Percentiles rank a stretch among this genome's conserved stretches.
Conservation (phyloP, 139 green algal species). For the Volvox africanus region DNA sequence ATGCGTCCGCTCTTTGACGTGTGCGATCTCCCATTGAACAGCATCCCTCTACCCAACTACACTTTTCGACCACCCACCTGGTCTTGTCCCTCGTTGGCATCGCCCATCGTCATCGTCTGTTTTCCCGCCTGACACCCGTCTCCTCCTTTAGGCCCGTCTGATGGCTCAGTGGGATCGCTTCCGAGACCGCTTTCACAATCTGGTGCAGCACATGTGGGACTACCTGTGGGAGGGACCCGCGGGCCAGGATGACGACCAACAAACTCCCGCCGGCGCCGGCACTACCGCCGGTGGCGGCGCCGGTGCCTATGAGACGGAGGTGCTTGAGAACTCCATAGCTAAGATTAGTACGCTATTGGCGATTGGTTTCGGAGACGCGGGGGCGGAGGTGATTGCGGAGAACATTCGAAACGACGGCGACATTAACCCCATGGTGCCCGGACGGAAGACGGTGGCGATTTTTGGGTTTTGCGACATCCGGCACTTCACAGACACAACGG, state of each 20-base stretch:
- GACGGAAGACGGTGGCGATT: conserved; percentile 78
- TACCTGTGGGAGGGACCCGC: conserved; percentile 60
- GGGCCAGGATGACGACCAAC: conserved; percentile 8
- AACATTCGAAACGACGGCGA: conserved; percentile 94
- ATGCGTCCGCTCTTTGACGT: too few relatives aligned
- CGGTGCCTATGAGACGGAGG: conserved; percentile 84
- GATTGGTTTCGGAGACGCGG: conserved; percentile 95
- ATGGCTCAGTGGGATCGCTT: not conserved
- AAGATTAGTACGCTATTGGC: conserved; percentile 94
- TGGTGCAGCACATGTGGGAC: not conserved
- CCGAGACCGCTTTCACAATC: not conserved
- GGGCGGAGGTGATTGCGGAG: conserved; percentile 92
- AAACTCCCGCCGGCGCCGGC: not conserved
- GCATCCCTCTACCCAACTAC: too few relatives aligned
- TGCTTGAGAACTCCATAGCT: conserved; percentile 91
- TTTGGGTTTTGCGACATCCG: conserved; percentile 99
- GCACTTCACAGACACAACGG: conserved; percentile 95
- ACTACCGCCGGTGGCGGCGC: not conserved
- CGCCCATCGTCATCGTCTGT: not conserved
- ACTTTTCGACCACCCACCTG: not conserved
- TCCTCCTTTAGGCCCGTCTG: not conserved
- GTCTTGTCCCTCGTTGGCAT: not conserved
- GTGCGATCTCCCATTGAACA: too few relatives aligned
- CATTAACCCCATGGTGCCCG: conserved; percentile 95
- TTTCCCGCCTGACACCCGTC: not conserved